These are phyloP conservation scores for Colletotrichum lindemuthianum DNA, from an alignment of 2,329 filamentous ascomycete genomes.

Conservation along the genomic window DNA sequence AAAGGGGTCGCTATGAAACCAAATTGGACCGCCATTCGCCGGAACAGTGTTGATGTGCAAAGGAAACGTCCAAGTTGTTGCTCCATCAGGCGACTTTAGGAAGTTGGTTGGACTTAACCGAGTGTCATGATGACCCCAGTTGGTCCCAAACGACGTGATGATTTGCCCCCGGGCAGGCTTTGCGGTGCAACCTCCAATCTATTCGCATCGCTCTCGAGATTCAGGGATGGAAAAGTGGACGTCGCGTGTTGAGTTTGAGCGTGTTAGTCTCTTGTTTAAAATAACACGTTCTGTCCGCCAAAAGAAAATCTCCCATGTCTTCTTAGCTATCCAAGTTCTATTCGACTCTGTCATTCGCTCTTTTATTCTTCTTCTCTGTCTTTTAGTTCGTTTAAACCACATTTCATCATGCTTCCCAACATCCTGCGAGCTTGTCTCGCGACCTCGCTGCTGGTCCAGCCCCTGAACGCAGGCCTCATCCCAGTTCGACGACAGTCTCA, in stretches of 20 bases:
- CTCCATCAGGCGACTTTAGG: too few species aligned
- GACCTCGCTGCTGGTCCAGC: constrained; percentile 24
- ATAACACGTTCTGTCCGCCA: not conserved
- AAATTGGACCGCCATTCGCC: too few species aligned
- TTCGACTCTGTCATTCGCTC: not conserved
- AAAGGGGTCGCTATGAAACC: too few species aligned
- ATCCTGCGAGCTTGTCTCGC: constrained; percentile 19
- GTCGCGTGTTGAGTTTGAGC: not conserved
- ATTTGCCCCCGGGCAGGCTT: constrained; percentile 2
- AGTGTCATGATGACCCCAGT: constrained; percentile 17
- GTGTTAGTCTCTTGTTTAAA: constrained; percentile 1
- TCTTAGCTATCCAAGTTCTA: too few species aligned
- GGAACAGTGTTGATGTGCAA: too few species aligned
- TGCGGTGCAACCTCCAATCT: constrained; percentile 14
- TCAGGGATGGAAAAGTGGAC: constrained; percentile 23
- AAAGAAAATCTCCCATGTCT: not conserved
- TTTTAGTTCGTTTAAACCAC: not conserved
- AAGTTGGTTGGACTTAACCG: constrained; percentile 3
- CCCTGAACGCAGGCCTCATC: constrained; percentile 16
- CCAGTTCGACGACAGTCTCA: constrained; percentile 30
- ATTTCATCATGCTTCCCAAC: constrained; percentile 10
- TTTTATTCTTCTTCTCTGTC: not conserved
- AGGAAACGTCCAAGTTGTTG: too few species aligned
- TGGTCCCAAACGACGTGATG: not conserved
- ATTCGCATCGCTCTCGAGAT: constrained; percentile 21